Base-by-base conservation (phyloP, 2,329 filamentous ascomycete species). In the Neonectria faginata region DNA sequence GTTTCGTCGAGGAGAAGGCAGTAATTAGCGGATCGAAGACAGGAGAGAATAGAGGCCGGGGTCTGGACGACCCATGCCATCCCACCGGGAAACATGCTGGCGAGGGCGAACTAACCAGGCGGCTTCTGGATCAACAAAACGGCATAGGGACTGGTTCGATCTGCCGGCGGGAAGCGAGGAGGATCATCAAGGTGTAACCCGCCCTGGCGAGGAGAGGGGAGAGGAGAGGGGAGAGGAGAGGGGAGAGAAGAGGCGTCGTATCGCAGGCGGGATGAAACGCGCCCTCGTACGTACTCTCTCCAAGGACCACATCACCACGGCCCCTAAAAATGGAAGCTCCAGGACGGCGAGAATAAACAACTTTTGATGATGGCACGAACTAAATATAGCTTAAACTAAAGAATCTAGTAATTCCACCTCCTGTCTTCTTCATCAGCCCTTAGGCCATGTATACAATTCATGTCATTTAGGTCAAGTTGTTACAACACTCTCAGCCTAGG, bases 111-210 rank as follows among this genome's bases (percentile, higher is more conserved):
- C 16, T 29, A 51, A 6, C 12, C 7, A 20, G 9, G 48, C 48
- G 31, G 50, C 50, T 39, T 29, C 18, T 3, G 11, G 57, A 27
- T 60, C 48, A 41, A 42, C 27, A 31, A 31, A 25, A 53, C 27
- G 22, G 42, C 31, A 27, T 29, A 29, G 33, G 58, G 41, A 42
- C 51, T 62, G 39, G 20, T 57, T 54, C 55, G 60, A 62, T 62
- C 60, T 62, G 22, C 60, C 48, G 54, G 42, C 47, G 60, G 54
- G 60, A 62, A 47, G 33, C 60, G 55, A 54, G 29, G 53, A 20
- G 55, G 60, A 58, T 63, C 48, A 54, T 63, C 60, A 63, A 63
- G 50, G 58, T 58, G 60, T 11, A 63, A 63, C 60, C n/a, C 25
- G 31, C 42, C 55, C 41, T 16, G 54, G 47, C 16, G 39, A 42